These are phyloP conservation scores for Pseudozyma thailandica DNA, from an alignment of 1,284 basidiomycete species.

Conservation along the genomic window DNA sequence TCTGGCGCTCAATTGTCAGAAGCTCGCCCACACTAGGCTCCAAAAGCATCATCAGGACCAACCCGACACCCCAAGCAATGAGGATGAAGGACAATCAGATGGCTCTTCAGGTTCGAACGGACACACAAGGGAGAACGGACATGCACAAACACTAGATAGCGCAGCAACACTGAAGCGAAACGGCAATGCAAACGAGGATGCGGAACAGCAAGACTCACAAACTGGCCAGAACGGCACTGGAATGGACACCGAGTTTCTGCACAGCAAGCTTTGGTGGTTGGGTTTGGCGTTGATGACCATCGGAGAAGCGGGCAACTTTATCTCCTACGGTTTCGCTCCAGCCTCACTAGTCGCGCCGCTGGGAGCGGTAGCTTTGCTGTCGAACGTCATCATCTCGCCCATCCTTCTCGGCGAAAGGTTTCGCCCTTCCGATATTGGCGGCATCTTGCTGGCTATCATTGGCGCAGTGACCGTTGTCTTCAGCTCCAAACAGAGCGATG, in stretches of 20 bases:
- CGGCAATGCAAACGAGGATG: neutral
- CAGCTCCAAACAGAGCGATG: conserved; percentile 73
- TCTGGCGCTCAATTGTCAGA: conserved; percentile 81
- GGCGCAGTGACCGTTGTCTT: conserved; percentile 77
- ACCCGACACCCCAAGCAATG: conserved; percentile 46
- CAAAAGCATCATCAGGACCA: conserved; percentile 56
- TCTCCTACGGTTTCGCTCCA: conserved; percentile 83
- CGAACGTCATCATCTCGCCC: conserved; percentile 94
- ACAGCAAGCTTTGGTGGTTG: conserved; percentile 85
- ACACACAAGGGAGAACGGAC: neutral
- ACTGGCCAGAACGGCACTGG: conserved; percentile 15
- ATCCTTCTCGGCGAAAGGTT: conserved; percentile 74
- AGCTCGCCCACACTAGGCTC: conserved; percentile 84
- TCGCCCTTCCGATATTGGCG: conserved; percentile 80
- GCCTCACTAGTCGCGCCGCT: conserved; percentile 94
- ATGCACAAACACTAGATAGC: neutral
- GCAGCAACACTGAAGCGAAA: neutral
- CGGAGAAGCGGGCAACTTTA: conserved; percentile 90
- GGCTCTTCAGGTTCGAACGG: neutral
- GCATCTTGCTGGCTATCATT: conserved; percentile 69
- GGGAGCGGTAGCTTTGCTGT: conserved; percentile 83
- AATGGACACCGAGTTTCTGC: conserved; percentile 53
- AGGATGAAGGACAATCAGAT: neutral
- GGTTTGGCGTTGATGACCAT: conserved; percentile 89
- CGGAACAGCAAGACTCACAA: neutral